Percentiles rank a stretch among this genome's conserved stretches.
phyloP scores from a whole-genome alignment of 306 rosid genomes.

The Dicorynia guianensis region DNA sequence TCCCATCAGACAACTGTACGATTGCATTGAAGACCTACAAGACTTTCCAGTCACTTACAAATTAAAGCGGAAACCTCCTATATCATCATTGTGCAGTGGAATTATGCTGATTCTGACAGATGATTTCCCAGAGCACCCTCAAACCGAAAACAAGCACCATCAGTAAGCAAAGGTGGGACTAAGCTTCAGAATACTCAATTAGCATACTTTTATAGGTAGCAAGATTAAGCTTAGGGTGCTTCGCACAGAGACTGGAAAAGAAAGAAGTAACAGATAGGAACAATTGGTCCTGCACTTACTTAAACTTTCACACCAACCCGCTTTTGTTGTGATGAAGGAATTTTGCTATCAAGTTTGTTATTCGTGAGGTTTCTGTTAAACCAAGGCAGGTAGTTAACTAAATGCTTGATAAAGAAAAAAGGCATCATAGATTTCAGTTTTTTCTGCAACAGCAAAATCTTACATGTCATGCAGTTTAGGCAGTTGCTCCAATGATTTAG shows the following conservation, averaged over 20 bases:
- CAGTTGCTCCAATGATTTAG: constrained; percentile 57
- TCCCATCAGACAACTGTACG: constrained; percentile 29
- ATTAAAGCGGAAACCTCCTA: background rate
- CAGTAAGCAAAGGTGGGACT: background rate
- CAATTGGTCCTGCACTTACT: constrained; percentile 43
- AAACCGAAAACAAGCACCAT: constrained; percentile 19
- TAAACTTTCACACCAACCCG: constrained; percentile 42
- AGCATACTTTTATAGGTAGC: background rate
- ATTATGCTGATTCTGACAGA: constrained; percentile 15
- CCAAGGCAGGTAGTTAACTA: background rate
- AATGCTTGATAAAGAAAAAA: background rate
- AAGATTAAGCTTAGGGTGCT: too few relatives aligned
- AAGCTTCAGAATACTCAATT: background rate
- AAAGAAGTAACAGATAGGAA: background rate
- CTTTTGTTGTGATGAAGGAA: constrained; percentile 34
- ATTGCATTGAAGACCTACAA: constrained; percentile 24
- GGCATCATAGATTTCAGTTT: background rate
- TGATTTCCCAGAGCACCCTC: constrained; percentile 40
- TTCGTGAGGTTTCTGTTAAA: constrained; percentile 54
- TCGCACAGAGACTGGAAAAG: background rate
- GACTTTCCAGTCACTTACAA: constrained; percentile 33
- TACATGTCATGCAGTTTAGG: constrained; percentile 69
- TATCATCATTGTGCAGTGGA: constrained; percentile 16
- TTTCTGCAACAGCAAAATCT: constrained; percentile 43
- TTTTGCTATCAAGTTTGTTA: constrained; percentile 43